phyloP scores from a whole-genome alignment of 2,329 filamentous ascomycete genomes.

The Nemania bipapillata region DNA sequence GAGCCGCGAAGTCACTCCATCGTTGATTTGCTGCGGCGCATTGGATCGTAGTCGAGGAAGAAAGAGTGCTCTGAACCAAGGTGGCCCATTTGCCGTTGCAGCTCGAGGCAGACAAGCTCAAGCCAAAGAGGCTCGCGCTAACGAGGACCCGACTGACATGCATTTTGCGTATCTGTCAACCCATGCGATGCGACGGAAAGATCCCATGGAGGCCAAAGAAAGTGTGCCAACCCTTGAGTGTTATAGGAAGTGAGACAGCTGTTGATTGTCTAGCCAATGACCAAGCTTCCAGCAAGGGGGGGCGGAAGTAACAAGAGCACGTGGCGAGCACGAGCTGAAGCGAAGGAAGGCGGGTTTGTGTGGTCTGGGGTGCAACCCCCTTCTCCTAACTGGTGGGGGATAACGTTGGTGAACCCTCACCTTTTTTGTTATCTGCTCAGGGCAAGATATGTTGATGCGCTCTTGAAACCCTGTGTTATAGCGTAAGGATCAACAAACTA shows the following conservation, averaged over 20 bases:
- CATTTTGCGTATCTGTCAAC: slow-evolving; percentile 17
- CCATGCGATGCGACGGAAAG: slow-evolving; percentile 2
- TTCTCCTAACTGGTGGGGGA: background rate
- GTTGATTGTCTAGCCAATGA: background rate
- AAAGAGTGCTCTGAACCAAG: slow-evolving; percentile 4
- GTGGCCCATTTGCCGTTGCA: slow-evolving; percentile 1
- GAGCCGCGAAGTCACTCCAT: slow-evolving; percentile 40
- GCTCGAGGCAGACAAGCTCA: slow-evolving; percentile 14
- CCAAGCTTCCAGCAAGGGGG: slow-evolving; percentile 15
- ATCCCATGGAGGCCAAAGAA: background rate
- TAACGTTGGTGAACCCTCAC: background rate
- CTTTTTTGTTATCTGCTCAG: background rate
- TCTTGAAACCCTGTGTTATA: background rate
- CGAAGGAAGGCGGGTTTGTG: slow-evolving; percentile 4
- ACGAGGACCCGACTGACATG: slow-evolving; percentile 10
- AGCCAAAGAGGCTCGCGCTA: slow-evolving; percentile 23
- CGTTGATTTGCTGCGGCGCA: slow-evolving; percentile 29
- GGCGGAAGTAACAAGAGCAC: slow-evolving; percentile 17
- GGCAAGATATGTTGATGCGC: background rate
- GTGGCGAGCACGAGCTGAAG: slow-evolving; percentile 26
- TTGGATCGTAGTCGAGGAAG: slow-evolving; percentile 29
- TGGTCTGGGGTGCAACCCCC: background rate
- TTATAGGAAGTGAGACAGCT: slow-evolving; percentile 1
- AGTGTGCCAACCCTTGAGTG: background rate
- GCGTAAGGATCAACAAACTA: background rate